Percentiles rank a stretch among this genome's conserved stretches.
These are phyloP conservation scores for Beauveria sp. DNA, from an alignment of 2,329 filamentous ascomycete species.

Conservation along the genomic window DNA sequence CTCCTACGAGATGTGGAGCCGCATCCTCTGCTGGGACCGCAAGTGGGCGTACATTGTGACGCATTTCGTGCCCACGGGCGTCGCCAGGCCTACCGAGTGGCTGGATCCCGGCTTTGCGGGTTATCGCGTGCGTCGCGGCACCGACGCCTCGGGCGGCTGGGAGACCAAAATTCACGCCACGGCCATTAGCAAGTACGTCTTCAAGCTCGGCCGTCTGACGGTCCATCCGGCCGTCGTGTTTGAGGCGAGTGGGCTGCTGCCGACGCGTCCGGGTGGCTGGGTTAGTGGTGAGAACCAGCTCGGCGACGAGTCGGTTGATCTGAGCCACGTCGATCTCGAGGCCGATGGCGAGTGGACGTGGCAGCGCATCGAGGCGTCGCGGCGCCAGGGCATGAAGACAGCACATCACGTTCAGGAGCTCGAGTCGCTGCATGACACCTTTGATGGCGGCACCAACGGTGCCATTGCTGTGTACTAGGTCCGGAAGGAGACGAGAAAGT, in stretches of 20 bases:
- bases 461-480: constrained; percentile 43
- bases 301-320: constrained; percentile 30
- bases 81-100: constrained; percentile 48
- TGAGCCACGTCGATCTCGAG: constrained; percentile 28
- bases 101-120: constrained; percentile 39
- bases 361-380: constrained; percentile 47
- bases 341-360: constrained; percentile 46
- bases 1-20: constrained; percentile 65
- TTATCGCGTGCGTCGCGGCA: constrained; percentile 30
- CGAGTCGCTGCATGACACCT: constrained; percentile 44
- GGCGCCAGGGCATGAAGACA: constrained; percentile 47
- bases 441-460: constrained; percentile 46
- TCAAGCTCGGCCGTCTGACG: constrained; percentile 75
- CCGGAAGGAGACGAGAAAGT: constrained; percentile 20
- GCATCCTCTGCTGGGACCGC: constrained; percentile 66
- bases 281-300: constrained; percentile 36
- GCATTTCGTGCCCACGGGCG: constrained; percentile 60
- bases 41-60: constrained; percentile 76
- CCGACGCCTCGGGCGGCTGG: constrained; percentile 35
- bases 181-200: constrained; percentile 71
- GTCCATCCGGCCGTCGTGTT: constrained; percentile 75
- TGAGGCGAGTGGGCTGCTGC: constrained; percentile 64
- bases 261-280: constrained; percentile 63
- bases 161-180: constrained; percentile 63
- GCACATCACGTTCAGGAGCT: constrained; percentile 50